Base-by-base conservation (phyloP, 208 protist genomes). In the Leishmania lainsoni region DNA sequence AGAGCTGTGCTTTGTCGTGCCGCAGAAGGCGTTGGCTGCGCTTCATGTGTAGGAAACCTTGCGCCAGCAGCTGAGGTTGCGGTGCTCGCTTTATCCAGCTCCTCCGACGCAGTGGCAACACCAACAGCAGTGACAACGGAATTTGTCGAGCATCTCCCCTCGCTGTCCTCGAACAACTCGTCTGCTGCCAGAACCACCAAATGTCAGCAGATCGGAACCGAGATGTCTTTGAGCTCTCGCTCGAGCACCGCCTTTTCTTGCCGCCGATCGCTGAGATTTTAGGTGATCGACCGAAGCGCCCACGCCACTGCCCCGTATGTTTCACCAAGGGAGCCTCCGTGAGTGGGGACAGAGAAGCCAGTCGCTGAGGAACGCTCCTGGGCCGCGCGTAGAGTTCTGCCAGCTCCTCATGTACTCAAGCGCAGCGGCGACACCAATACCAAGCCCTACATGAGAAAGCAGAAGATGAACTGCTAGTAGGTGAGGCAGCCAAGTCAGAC, bases 391-490 rank as follows among this genome's bases (percentile, higher is more conserved):
- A 80, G 12, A 83, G 51, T 51, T 58, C 73, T 29, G 65, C 35
- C 49, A 83, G 51, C 75, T 77, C 78, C 42, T 75, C 39, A 51
- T 74, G 42, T 26, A 81, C 59, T 72, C 77, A 79, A 56, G 69
- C n/a, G n/a, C 73, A 65, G 17, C 77, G 78, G 61, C 56, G 49
- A 42, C 9, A 52, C n/a, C 76, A 74, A 1, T 9, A 10, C 6
- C 49, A 29, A 5, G 51, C 8, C 49, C 14, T 0, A 26, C 49
- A 74, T 12, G n/a, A 71, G 4, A 52, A 54, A 10, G 32, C 14
- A 1, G 5, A 26, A 22, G 69, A 10, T 0, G 58, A 0, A 0
- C 22, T 59, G 3, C 70, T 20, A 75, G 22, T 17, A 29, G 48
- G 58, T 20, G 48, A 42, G 29, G 69, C 56, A 16, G 16, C 42